Evolutionary conservation across 148 eudicot species (phyloP), one percentile per base, ranked within the genome.

Genomic region (Fagopyrum homotropicum): DNA sequence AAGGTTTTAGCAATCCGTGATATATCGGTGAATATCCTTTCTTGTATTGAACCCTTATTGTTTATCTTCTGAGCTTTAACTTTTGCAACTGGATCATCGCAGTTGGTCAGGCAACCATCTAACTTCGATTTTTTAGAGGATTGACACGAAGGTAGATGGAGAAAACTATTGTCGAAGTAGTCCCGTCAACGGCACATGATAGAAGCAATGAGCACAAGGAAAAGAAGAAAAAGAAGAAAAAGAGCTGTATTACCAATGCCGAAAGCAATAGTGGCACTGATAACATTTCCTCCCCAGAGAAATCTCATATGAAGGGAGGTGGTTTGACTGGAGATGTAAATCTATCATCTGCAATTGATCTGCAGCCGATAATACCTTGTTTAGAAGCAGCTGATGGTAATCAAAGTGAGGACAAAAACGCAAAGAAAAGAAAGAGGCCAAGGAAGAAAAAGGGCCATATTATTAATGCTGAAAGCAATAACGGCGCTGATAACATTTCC

Each of bases 181-280:
- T 4, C 46, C 46, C 70, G 40, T 64, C 45, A 40, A 14, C n/a
- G 7, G 40, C 6, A 64, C 2, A 17, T 64, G 70, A 64, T 14
- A 12, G 46, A 64, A 64, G 70, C 46, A 35, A 40, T 64, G 30
- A 35, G 16, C 70, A 43, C 16, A 64, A 64, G 70, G 3, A 16
- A 64, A 64, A 64, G 70, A 64, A 64, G 70, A 64, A 16, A 64
- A 64, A 64, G 70, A 64, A 64, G 70, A 64, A 46, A 64, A 64
- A 64, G 9, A 35, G n/a, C 3, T 40, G 46, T 14, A 6, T 40
- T 12, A 9, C 46, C 35, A 35, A 8, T 8, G 52, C 11, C 12
- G 52, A 49, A 9, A 49, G 52, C 52, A 49, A 30, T 9, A 63
- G 16, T 16, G 7, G 14, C 16, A 43, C 69, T 64, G 12, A 64